Conservation (phyloP, 768 basidiomycete genomes). For the Trametes cinnabarina region DNA sequence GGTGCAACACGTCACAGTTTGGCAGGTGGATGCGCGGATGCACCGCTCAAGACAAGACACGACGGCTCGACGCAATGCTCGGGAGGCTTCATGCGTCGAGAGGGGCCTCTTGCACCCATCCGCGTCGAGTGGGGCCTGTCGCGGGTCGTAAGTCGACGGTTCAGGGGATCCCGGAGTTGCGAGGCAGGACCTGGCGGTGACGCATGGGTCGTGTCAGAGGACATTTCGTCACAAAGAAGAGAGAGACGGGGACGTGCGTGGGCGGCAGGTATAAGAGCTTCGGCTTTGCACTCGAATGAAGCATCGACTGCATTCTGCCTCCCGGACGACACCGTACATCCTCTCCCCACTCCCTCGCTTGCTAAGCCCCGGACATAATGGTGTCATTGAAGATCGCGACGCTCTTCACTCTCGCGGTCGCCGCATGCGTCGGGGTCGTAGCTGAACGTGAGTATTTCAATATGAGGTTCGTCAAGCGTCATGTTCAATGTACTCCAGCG, state of each 20-base stretch:
- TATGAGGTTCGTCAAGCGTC: background rate
- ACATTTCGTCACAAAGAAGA: background rate
- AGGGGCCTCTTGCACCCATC: too few relatives aligned
- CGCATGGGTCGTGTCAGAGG: background rate
- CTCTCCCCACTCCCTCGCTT: background rate
- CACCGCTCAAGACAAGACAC: background rate
- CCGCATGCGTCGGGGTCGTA: background rate
- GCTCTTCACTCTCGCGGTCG: conserved; percentile 1
- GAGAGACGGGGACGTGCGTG: background rate
- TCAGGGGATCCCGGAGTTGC: background rate
- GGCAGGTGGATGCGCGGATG: background rate
- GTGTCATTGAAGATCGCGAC: background rate
- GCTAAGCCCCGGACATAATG: background rate
- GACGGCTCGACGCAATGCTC: background rate
- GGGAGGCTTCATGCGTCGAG: background rate
- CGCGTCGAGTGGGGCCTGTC: background rate
- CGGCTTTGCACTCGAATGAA: background rate
- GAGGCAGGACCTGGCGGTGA: background rate
- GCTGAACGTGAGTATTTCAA: background rate
- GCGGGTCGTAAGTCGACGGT: background rate
- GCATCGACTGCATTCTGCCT: background rate
- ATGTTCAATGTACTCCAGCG: background rate
- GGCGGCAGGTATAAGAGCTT: background rate
- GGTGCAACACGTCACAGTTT: background rate
- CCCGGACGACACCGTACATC: background rate